Base-by-base conservation (phyloP, 768 basidiomycete genomes). In the Boletellus sp. region DNA sequence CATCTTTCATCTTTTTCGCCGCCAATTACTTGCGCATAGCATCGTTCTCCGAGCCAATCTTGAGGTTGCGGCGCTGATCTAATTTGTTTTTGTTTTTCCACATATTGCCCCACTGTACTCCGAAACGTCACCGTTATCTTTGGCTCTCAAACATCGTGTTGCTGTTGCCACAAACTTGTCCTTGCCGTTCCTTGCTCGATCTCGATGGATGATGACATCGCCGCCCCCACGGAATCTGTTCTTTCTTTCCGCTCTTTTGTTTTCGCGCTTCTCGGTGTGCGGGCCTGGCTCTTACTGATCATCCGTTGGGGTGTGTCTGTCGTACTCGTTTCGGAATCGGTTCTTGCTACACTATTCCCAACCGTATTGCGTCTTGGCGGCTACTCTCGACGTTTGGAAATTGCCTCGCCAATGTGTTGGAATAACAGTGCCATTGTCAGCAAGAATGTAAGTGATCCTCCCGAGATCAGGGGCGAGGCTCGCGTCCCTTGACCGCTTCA, bases 401-500 rank as follows among this genome's bases (percentile, higher is more conserved):
- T 52, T 35, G 20, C 13, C 13, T 42, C 51, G n/a, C 42, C 31
- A 47, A 41, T 36, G 35, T 31, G 51, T 42, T 35, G 51, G 51
- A 38, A 40, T 19, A 50, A 58, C 65, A 85, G 84, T 66, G 73
- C 83, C 48, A 78, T 85, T 56, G 78, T 86, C 59, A 84, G 78
- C 75, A 82, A 77, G 60, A 85, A 84, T 53, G 84, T 86, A 70
- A 73, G 84, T 83, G 22, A 45, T 48, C 41, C 43, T 32, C 46
- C 28, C 47, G 52, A 42, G 7, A n/a, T 42, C 16, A 33, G 32
- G 34, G 50, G 48, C 15, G 17, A 31, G 13, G 23, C 42, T 31
- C 22, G 34, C 40, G 48, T 35, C 24, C 33, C 48, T 41, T 34
- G 48, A 48, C 3, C 26, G 28, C 38, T 53, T 38, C 32, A 22